Conservation (phyloP, 208 protist genomes). For the Trypanosoma vivax region DNA sequence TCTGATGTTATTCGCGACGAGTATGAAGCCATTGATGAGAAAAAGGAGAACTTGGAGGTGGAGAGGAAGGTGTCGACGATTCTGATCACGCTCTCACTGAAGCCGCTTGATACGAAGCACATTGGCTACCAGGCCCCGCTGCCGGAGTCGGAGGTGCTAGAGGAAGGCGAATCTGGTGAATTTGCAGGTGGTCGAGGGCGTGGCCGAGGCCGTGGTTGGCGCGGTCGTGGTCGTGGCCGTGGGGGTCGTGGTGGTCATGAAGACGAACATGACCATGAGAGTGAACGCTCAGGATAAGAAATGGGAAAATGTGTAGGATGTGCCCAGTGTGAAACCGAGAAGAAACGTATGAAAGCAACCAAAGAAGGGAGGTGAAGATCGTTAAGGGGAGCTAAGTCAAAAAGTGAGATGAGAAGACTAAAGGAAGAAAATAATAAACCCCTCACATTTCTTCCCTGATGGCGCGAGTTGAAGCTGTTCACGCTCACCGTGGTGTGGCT, state of each 20-base stretch:
- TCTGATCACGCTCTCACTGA: conserved; percentile 84
- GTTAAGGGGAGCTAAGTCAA: too few relatives aligned
- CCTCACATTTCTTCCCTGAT: too few relatives aligned
- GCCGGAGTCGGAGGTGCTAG: conserved; percentile 78
- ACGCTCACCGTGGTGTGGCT: too few relatives aligned
- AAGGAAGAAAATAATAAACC: too few relatives aligned
- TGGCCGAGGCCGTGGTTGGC: conserved; percentile 2
- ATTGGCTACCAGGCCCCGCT: conserved; percentile 90
- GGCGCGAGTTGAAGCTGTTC: conserved; percentile 64
- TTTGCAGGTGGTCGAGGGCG: conserved; percentile 21
- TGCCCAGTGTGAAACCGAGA: too few relatives aligned
- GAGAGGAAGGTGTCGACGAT: conserved; percentile 87
- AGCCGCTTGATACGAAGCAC: conserved; percentile 74
- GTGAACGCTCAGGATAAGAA: conserved; percentile 1
- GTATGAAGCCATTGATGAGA: conserved; percentile 82
- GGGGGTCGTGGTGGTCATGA: conserved; percentile 15
- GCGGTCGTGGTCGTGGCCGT: conserved; percentile 22
- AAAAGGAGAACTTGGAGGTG: conserved; percentile 60
- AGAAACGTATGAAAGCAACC: too few relatives aligned
- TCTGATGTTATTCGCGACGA: conserved; percentile 80
- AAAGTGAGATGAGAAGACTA: too few relatives aligned
- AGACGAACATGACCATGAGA: not conserved
- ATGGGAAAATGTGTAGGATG: too few relatives aligned
- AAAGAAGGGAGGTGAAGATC: conserved; percentile 17
- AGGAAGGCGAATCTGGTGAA: conserved; percentile 44